Evolutionary conservation across 495 filamentous ascomycete species (phyloP).

Genomic region (Penicillium longicatenatum): DNA sequence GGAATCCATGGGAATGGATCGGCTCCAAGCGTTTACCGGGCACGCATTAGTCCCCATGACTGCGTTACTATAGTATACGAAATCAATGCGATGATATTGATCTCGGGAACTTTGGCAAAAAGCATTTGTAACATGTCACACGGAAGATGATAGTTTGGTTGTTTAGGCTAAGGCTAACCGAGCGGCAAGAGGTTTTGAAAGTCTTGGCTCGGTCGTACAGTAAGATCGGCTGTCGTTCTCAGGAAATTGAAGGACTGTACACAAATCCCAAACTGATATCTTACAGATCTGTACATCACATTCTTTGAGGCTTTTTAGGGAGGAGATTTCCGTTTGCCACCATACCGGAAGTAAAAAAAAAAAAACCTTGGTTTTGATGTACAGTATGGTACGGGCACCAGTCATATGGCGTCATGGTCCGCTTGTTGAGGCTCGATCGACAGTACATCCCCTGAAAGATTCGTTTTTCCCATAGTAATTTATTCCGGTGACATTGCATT

Average conservation of each 20-base stretch:
- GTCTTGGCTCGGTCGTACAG: not conserved
- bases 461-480: no score
- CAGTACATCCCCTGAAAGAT: constrained; percentile 38
- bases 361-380: not conserved
- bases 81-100: no score
- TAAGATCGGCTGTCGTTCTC: constrained; percentile 5
- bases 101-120: no score
- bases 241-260: not conserved
- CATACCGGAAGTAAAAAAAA: not conserved
- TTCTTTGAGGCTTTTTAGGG: not conserved
- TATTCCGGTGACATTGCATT: no score
- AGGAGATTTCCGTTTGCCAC: constrained; percentile 2
- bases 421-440: constrained; percentile 40
- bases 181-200: constrained; percentile 6
- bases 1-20: constrained; percentile 36
- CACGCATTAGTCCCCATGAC: constrained; percentile 16
- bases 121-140: no score
- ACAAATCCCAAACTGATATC: not conserved
- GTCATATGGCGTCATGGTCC: constrained; percentile 25
- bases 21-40: constrained; percentile 26
- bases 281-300: not conserved
- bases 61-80: not conserved
- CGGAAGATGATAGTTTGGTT: not conserved
- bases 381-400: constrained; percentile 18
- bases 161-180: constrained; percentile 3